phyloP scores from a whole-genome alignment of 768 basidiomycete genomes.

The Erythrobasidium yunnanense region DNA sequence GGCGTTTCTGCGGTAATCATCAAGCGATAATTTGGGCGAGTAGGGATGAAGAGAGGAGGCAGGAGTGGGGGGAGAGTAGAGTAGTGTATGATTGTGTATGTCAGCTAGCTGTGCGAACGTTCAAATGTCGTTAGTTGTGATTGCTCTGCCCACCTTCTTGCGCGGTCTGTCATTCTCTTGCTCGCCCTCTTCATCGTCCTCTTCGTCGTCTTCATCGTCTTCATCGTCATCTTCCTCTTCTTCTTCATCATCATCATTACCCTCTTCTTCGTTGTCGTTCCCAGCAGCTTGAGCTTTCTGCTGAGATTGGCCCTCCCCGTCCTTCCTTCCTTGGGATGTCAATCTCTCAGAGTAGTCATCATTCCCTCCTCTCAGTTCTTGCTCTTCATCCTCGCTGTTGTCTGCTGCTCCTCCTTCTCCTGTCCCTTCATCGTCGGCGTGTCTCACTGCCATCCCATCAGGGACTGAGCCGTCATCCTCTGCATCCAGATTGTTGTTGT shows the following conservation, averaged over 20 bases:
- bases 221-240: constrained; percentile 30
- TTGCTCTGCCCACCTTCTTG: constrained; percentile 48
- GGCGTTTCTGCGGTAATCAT: constrained; percentile 53
- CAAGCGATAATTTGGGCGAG: background rate
- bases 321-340: constrained; percentile 26
- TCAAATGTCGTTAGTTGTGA: no score
- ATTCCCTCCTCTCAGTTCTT: no score
- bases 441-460: constrained; percentile 15
- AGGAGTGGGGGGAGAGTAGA: background rate
- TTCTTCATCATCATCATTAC: constrained; percentile 43
- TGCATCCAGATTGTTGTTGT: background rate
- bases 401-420: constrained; percentile 11
- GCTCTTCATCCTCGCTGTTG: constrained; percentile 31
- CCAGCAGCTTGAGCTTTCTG: background rate
- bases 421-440: constrained; percentile 16
- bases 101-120: no score
- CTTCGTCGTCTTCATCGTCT: constrained; percentile 29
- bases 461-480: constrained; percentile 6
- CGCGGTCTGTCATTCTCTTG: constrained; percentile 38
- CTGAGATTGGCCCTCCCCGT: constrained; percentile 22
- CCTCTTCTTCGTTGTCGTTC: constrained; percentile 41
- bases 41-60: background rate
- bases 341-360: constrained; percentile 35
- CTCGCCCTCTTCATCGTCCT: constrained; percentile 32
- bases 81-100: background rate